phyloP scores from a whole-genome alignment of 2,329 filamentous ascomycete genomes.

The Eutypella sp. region DNA sequence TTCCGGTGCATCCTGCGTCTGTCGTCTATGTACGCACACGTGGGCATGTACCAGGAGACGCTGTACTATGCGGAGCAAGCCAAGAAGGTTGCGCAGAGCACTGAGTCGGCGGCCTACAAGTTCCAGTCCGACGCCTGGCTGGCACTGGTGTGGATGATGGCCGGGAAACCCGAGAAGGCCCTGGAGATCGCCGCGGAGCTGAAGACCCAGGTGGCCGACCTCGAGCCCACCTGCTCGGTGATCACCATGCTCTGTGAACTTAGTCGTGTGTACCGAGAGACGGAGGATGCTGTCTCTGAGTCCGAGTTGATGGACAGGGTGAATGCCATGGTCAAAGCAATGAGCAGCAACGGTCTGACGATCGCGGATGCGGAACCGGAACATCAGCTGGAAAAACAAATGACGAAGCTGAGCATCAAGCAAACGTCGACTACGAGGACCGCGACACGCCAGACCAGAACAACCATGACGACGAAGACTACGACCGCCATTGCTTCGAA shows the following conservation, averaged over 20 bases:
- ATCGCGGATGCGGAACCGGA: constrained; percentile 5
- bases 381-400: constrained; percentile 31
- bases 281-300: constrained; percentile 40
- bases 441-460: constrained; percentile 11
- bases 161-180: constrained; percentile 56
- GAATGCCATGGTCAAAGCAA: constrained; percentile 39
- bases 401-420: constrained; percentile 30
- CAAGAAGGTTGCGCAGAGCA: constrained; percentile 66
- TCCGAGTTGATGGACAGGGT: constrained; percentile 41
- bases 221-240: constrained; percentile 39
- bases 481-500: constrained; percentile 22
- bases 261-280: constrained; percentile 49
- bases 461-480: constrained; percentile 14
- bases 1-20: constrained; percentile 68
- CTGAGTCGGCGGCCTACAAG: constrained; percentile 55
- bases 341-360: constrained; percentile 21
- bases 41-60: constrained; percentile 84
- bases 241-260: constrained; percentile 50
- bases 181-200: constrained; percentile 50
- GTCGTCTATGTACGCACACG: constrained; percentile 72
- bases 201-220: constrained; percentile 43
- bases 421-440: constrained; percentile 21
- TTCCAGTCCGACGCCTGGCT: constrained; percentile 52
- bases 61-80: constrained; percentile 84
- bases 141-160: constrained; percentile 50